Conservation (phyloP, 2,329 filamentous ascomycete species). For the Apiospora phragmitis region DNA sequence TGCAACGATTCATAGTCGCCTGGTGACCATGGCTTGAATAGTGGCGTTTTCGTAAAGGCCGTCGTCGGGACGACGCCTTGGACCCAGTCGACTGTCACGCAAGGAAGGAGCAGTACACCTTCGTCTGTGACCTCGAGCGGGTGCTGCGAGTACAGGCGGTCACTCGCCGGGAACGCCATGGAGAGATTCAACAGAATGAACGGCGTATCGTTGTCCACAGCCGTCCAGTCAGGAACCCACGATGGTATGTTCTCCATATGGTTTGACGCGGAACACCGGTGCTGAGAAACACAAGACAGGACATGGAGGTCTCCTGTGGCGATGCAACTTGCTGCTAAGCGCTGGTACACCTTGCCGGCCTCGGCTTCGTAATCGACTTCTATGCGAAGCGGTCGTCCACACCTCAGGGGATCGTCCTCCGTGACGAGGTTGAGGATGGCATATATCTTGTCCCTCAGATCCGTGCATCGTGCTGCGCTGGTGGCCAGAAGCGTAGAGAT, state of each 20-base stretch:
- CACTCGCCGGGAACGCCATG: not conserved
- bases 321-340: not conserved
- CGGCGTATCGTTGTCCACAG: not conserved
- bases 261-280: not conserved
- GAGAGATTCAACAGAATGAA: not conserved
- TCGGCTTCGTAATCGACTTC: not conserved
- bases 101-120: not conserved
- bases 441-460: not conserved
- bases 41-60: not conserved
- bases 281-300: not conserved
- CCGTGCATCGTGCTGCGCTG: not conserved
- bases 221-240: not conserved
- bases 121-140: not conserved
- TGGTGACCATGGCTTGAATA: not conserved
- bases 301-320: not conserved
- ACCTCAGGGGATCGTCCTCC: not conserved
- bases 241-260: not conserved
- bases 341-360: not conserved
- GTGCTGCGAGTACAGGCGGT: not conserved
- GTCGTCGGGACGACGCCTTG: not conserved
- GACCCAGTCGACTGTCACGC: not conserved
- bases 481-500: not conserved
- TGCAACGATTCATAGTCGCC: not conserved
- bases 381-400: not conserved
- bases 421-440: not conserved